Percentiles rank a stretch among this genome's conserved stretches.
These are phyloP conservation scores for Phaffia australis DNA, from an alignment of 768 basidiomycete genomes.

Conservation along the genomic window DNA sequence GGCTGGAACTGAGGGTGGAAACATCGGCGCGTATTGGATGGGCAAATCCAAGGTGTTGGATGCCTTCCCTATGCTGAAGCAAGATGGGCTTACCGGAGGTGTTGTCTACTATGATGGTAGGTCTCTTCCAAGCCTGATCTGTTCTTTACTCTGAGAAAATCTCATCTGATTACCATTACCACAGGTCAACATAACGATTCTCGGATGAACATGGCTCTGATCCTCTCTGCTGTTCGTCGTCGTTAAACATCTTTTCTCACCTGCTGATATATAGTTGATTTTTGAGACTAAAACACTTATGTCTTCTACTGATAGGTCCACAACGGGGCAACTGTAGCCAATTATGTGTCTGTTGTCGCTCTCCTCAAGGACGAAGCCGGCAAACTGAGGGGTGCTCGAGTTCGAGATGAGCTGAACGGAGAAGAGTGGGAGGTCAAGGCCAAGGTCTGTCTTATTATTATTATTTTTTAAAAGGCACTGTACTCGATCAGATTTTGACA, in stretches of 20 bases:
- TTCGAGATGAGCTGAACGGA: conserved; percentile 73
- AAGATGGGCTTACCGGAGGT: conserved; percentile 80
- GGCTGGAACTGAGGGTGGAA: conserved; percentile 82
- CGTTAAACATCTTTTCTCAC: neutral
- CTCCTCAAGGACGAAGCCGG: conserved; percentile 52
- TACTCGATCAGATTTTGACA: neutral
- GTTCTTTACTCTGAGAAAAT: neutral
- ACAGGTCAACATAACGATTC: conserved; percentile 95
- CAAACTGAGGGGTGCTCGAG: conserved; percentile 56
- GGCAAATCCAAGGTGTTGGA: conserved; percentile 81
- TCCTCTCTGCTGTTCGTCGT: conserved; percentile 69
- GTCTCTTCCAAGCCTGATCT: conserved; percentile 26
- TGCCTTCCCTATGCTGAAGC: conserved; percentile 92
- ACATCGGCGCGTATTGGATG: conserved; percentile 67
- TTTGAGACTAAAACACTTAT: neutral
- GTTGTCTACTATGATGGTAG: conserved; percentile 94
- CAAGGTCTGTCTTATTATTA: conserved; percentile 45
- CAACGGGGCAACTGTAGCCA: conserved; percentile 56
- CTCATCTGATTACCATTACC: neutral
- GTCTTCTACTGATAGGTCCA: conserved; percentile 1
- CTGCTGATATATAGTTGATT: neutral
- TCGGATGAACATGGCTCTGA: conserved; percentile 90
- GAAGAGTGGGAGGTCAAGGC: conserved; percentile 70
- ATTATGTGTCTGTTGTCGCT: conserved; percentile 74
- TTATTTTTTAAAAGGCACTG: neutral